Percentiles rank a stretch among this genome's conserved stretches.
These are phyloP conservation scores for Stagonosporopsis vannaccii DNA, from an alignment of 2,329 filamentous ascomycete species.

Conservation along the genomic window DNA sequence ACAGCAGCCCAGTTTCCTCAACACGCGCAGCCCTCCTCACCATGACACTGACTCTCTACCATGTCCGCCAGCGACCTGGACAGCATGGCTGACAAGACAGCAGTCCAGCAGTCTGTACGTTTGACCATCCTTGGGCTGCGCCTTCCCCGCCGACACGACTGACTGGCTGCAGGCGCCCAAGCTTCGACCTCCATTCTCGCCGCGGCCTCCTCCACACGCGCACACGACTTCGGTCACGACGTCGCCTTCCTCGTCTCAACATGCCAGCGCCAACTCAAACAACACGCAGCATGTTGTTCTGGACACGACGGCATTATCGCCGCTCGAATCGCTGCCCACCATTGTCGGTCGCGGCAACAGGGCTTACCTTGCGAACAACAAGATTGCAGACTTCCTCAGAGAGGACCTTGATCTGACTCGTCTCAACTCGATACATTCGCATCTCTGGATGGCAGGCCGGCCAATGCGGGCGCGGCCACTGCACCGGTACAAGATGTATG, in stretches of 20 bases:
- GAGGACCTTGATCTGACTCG: conserved; percentile 41
- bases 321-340: conserved; percentile 45
- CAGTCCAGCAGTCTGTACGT: conserved; percentile 6
- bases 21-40: not conserved
- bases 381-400: conserved; percentile 37
- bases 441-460: conserved; percentile 48
- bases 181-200: conserved; percentile 36
- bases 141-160: not conserved
- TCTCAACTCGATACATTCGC: conserved; percentile 43
- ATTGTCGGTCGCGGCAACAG: conserved; percentile 32
- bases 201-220: conserved; percentile 27
- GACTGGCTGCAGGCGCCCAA: conserved; percentile 4
- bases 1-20: not conserved
- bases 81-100: conserved; percentile 29
- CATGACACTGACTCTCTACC: not conserved
- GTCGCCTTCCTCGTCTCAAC: conserved; percentile 20
- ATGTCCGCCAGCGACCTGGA: conserved; percentile 3
- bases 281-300: conserved; percentile 15
- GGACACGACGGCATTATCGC: conserved; percentile 29
- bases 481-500: conserved; percentile 48
- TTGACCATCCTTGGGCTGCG: not conserved
- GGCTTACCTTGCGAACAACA: conserved; percentile 32
- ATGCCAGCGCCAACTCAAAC: conserved; percentile 5
- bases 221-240: conserved; percentile 6
- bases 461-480: conserved; percentile 46